A percentile compares a stretch with the other conserved stretches of the same genome.
These are phyloP conservation scores for Alternaria infectoria DNA, from an alignment of 2,329 filamentous ascomycete species.

Conservation along the genomic window DNA sequence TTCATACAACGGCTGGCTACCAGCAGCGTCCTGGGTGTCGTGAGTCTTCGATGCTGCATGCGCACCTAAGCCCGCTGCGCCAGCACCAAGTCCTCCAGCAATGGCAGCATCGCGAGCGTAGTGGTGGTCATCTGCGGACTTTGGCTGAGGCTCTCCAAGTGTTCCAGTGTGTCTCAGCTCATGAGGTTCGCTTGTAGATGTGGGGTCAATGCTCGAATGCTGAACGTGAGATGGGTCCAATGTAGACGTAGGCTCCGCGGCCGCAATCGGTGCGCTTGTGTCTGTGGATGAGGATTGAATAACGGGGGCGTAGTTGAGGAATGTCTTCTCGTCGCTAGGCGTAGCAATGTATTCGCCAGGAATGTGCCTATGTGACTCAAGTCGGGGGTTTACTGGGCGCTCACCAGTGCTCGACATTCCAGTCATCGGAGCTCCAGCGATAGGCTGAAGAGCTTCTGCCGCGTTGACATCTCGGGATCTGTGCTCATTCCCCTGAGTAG, in stretches of 20 bases:
- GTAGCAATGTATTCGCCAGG: constrained; percentile 44
- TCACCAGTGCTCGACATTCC: not conserved
- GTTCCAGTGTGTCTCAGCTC: constrained; percentile 34
- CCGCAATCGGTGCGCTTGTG: not conserved
- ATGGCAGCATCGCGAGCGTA: constrained; percentile 35
- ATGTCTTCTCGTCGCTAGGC: constrained; percentile 38
- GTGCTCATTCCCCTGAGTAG: constrained; percentile 20
- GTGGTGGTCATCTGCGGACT: constrained; percentile 29
- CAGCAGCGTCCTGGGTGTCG: constrained; percentile 18
- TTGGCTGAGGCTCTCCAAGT: constrained; percentile 25
- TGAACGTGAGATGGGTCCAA: not conserved
- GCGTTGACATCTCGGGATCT: constrained; percentile 24
- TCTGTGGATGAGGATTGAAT: constrained; percentile 6
- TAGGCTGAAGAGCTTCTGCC: constrained; percentile 12
- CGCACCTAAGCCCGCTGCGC: constrained; percentile 29
- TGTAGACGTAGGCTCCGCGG: not conserved
- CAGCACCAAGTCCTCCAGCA: constrained; percentile 32
- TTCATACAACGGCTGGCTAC: constrained; percentile 15
- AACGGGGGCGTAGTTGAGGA: constrained; percentile 18
- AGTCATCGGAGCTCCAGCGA: not conserved
- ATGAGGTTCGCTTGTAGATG: constrained; percentile 12
- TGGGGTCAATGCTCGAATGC: not conserved
- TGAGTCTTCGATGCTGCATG: constrained; percentile 22
- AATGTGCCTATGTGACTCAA: constrained; percentile 46
- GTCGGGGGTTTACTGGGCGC: constrained; percentile 28